These are phyloP conservation scores for Barbatosphaeria neglecta DNA, from an alignment of 495 filamentous ascomycete genomes.

Conservation along the genomic window DNA sequence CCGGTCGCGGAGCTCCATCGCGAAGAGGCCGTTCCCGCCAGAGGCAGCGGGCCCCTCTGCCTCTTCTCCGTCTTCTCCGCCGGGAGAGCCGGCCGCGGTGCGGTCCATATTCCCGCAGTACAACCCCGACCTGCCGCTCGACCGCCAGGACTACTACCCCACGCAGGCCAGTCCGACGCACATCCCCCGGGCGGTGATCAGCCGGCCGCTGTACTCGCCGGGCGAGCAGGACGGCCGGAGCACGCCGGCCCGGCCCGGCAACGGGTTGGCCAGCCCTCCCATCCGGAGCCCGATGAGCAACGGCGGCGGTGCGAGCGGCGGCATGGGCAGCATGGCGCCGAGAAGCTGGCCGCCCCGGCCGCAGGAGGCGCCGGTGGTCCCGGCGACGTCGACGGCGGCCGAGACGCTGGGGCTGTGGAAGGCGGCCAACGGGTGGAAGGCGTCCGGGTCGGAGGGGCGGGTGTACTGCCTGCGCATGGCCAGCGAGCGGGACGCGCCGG, in stretches of 20 bases:
- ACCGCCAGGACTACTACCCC: conserved; percentile 58
- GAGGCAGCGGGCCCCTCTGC: conserved; percentile 16
- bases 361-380: conserved; percentile 32
- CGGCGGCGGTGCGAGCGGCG: background rate
- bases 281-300: background rate
- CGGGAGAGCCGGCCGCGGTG: conserved; percentile 20
- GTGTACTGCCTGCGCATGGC: conserved; percentile 39
- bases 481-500: conserved; percentile 33
- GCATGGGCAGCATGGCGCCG: background rate
- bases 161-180: conserved; percentile 41
- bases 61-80: conserved; percentile 15
- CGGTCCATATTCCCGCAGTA: conserved; percentile 71
- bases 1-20: conserved; percentile 34
- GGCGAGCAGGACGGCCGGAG: conserved; percentile 14
- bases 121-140: conserved; percentile 55
- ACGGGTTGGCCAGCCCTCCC: conserved; percentile 13
- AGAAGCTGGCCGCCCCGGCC: conserved; percentile 22
- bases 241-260: conserved; percentile 12
- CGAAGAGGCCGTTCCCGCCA: conserved; percentile 30
- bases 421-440: conserved; percentile 43
- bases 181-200: conserved; percentile 45
- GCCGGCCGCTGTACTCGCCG: conserved; percentile 43
- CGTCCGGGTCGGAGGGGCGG: conserved; percentile 34
- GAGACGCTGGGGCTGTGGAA: conserved; percentile 44
- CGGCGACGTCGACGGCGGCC: conserved; percentile 35